Conservation (phyloP, 2,329 filamentous ascomycete genomes). For the Epichloe baconii region DNA sequence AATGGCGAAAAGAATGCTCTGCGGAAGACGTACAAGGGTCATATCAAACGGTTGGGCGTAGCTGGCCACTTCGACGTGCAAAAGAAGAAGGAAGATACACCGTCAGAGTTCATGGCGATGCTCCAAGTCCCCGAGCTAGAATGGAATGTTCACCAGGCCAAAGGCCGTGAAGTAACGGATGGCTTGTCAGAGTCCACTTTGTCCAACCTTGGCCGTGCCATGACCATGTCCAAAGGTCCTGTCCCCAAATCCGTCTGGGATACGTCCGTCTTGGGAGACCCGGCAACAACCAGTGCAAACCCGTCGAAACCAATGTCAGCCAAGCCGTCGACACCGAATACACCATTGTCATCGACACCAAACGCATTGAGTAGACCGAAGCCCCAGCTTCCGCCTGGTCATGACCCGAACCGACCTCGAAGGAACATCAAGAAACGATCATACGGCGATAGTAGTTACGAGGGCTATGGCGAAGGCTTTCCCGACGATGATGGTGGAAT, state of each 20-base stretch:
- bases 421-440: slow-evolving; percentile 59
- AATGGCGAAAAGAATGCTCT: slow-evolving; percentile 56
- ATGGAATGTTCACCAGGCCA: slow-evolving; percentile 42
- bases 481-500: slow-evolving; percentile 50
- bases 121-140: slow-evolving; percentile 38
- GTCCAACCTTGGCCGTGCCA: slow-evolving; percentile 34
- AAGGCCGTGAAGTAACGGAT: slow-evolving; percentile 39
- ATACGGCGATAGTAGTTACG: slow-evolving; percentile 62
- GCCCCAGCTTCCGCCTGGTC: slow-evolving; percentile 23
- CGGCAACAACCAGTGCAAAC: slow-evolving; percentile 29
- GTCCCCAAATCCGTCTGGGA: slow-evolving; percentile 45
- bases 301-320: slow-evolving; percentile 28
- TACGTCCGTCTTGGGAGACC: slow-evolving; percentile 43
- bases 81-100: slow-evolving; percentile 40
- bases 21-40: slow-evolving; percentile 55
- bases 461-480: slow-evolving; percentile 61
- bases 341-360: slow-evolving; percentile 28
- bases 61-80: slow-evolving; percentile 46
- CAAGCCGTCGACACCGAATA: slow-evolving; percentile 39
- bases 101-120: slow-evolving; percentile 40
- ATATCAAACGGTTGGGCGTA: slow-evolving; percentile 50
- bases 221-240: slow-evolving; percentile 43
- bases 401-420: slow-evolving; percentile 44
- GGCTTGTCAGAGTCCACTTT: slow-evolving; percentile 35
- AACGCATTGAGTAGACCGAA: slow-evolving; percentile 25